Evolutionary conservation across 352 stramenopile species (phyloP).

Genomic region (Phytophthora crassamura): DNA sequence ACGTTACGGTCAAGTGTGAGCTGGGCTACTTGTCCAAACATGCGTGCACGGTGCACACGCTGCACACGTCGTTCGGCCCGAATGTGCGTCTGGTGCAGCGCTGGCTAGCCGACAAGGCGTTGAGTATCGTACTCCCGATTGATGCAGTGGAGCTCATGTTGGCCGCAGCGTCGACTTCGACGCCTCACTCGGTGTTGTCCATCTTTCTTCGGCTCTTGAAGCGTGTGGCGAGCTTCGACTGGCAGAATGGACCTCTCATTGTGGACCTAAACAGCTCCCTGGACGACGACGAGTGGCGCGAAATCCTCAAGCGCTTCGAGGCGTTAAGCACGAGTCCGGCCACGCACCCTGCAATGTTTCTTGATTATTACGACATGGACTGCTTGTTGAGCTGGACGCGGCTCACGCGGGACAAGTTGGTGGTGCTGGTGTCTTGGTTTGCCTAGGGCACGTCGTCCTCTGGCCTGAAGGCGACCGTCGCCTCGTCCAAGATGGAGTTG

Average conservation of each 20-base stretch:
- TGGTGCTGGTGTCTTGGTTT: slow-evolving; percentile 75
- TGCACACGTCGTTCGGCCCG: slow-evolving; percentile 79
- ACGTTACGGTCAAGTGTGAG: slow-evolving; percentile 67
- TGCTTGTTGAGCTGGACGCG: slow-evolving; percentile 86
- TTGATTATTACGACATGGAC: slow-evolving; percentile 85
- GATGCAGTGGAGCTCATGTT: slow-evolving; percentile 89
- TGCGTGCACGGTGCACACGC: slow-evolving; percentile 71
- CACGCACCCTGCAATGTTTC: slow-evolving; percentile 80
- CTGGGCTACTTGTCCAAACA: slow-evolving; percentile 70
- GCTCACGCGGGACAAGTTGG: slow-evolving; percentile 61
- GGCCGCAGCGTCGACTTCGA: slow-evolving; percentile 54
- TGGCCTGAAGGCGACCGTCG: slow-evolving; percentile 76
- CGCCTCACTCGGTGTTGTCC: slow-evolving; percentile 78
- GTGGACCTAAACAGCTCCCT: slow-evolving; percentile 74
- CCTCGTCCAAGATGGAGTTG: slow-evolving; percentile 62
- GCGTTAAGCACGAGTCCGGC: slow-evolving; percentile 60
- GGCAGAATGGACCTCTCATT: slow-evolving; percentile 74
- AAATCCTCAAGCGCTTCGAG: slow-evolving; percentile 81
- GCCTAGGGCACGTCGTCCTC: slow-evolving; percentile 50
- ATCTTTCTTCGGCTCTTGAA: slow-evolving; percentile 85
- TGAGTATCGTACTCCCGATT: slow-evolving; percentile 72
- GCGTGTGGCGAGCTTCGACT: slow-evolving; percentile 75
- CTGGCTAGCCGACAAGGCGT: slow-evolving; percentile 84
- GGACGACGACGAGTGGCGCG: slow-evolving; percentile 68
- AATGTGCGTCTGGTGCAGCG: slow-evolving; percentile 81